Base-by-base conservation (phyloP, 164 flowering plant genomes). In the Santalum album region DNA sequence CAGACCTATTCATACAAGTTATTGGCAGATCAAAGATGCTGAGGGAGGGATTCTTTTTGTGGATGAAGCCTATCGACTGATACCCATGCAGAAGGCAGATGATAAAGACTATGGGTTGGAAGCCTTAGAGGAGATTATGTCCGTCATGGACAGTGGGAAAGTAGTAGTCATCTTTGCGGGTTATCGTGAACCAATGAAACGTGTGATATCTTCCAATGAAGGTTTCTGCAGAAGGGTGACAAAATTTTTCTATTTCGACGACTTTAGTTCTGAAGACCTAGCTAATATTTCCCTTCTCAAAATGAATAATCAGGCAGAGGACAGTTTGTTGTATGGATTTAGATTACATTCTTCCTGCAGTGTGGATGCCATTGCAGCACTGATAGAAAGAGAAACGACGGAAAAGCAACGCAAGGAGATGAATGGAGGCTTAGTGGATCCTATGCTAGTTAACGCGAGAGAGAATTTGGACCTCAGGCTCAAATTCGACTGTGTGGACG, bases 21-120 rank as follows among this genome's bases (percentile, higher is more conserved):
- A 21, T 47, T 39, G 55, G 56, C 86, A 94, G 99, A 80, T 94
- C 25, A 75, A 85, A 73, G 97, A 87, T 68, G 99, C 97, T 12
- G 96, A 85, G 64, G 99, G 99, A 40, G 99, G 99, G 44, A 87
- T 94, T 72, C 89, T 94, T 18, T 94, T 94, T 69, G 96, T 94
- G 32, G 99, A 94, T 61, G 99, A 94, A 69, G 99, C 99, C 25
- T 94, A 94, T 62, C 73, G 97, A 44, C 64, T 94, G 27, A 82
- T 94, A 65, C 97, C 99, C 0, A 76, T 78, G 88, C 97, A 94
- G 75, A 87, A 90, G 64, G 47, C 89, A 29, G 99, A 94, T 59
- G 99, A 90, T 53, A 90, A 89, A 65, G 99, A 94, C 65, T 94
- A 87, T 55, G 99, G 99, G 3, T 58, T 94, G 60, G 99, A 94